phyloP scores from a whole-genome alignment of 768 basidiomycete genomes.

The Pisolithus albus region DNA sequence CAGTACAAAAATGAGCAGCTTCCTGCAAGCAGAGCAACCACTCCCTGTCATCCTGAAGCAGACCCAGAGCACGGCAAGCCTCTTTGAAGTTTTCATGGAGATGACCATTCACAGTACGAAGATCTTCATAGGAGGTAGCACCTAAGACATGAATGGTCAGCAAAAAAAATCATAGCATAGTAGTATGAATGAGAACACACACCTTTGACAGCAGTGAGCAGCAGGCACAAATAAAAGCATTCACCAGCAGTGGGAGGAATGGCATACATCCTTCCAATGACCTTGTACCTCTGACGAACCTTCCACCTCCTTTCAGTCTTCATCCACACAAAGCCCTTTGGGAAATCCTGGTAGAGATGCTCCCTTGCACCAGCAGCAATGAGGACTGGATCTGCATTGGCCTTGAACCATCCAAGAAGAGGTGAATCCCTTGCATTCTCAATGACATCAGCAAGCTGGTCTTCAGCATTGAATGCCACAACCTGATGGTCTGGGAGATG shows the following conservation, averaged over 20 bases:
- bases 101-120: slow-evolving; percentile 20
- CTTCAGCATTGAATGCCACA: slow-evolving; percentile 31
- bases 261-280: slow-evolving; percentile 30
- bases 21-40: slow-evolving; percentile 38
- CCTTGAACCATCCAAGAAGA: slow-evolving; percentile 28
- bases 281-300: slow-evolving; percentile 8
- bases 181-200: not conserved
- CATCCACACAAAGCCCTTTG: slow-evolving; percentile 23
- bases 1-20: slow-evolving; percentile 33
- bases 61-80: slow-evolving; percentile 35
- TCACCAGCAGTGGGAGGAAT: slow-evolving; percentile 26
- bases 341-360: slow-evolving; percentile 30
- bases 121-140: slow-evolving; percentile 19
- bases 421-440: slow-evolving; percentile 13
- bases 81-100: slow-evolving; percentile 29
- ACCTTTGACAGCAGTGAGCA: slow-evolving; percentile 35
- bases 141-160: not conserved
- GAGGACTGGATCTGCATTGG: slow-evolving; percentile 16
- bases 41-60: slow-evolving; percentile 44
- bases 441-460: slow-evolving; percentile 21
- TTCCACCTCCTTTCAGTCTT: slow-evolving; percentile 17
- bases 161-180: not conserved
- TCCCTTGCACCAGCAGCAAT: slow-evolving; percentile 7
- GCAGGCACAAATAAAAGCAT: slow-evolving; percentile 32
- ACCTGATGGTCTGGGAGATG: slow-evolving; percentile 34